Percentiles rank a stretch among this genome's conserved stretches.
Conservation (phyloP, 2,329 filamentous ascomycete genomes). For the Trichoderma guizhouense region DNA sequence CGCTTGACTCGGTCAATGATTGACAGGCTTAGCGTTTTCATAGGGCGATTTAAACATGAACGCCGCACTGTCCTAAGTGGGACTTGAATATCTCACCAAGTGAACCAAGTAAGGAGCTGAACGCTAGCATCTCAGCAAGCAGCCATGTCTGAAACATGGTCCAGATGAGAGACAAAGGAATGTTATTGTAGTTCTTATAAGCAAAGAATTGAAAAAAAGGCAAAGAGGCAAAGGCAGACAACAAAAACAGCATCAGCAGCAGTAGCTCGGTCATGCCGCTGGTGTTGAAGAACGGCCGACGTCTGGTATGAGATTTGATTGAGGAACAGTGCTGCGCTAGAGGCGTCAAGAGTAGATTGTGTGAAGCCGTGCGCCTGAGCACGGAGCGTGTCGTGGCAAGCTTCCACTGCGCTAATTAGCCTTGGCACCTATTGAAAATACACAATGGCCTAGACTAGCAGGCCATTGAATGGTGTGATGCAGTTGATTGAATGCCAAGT, state of each 20-base stretch:
- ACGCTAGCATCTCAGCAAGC: background rate
- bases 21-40: background rate
- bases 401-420: background rate
- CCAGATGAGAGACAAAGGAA: background rate
- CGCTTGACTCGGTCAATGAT: background rate
- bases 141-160: background rate
- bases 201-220: background rate
- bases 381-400: slow-evolving; percentile 15
- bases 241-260: too few species aligned
- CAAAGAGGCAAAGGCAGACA: background rate
- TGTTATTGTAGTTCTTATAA: background rate
- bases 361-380: background rate
- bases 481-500: background rate
- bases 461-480: slow-evolving; percentile 15
- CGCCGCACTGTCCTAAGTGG: background rate
- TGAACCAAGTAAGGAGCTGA: background rate
- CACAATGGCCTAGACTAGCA: slow-evolving; percentile 7
- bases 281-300: background rate
- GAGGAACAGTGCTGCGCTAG: slow-evolving; percentile 2
- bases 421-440: slow-evolving; percentile 14
- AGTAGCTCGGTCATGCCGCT: background rate
- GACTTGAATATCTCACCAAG: background rate
- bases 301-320: background rate
- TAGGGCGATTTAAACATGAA: background rate
- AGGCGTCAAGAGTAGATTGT: background rate